Evolutionary conservation across 768 basidiomycete species (phyloP).

Genomic region (Saitozyma sp.): DNA sequence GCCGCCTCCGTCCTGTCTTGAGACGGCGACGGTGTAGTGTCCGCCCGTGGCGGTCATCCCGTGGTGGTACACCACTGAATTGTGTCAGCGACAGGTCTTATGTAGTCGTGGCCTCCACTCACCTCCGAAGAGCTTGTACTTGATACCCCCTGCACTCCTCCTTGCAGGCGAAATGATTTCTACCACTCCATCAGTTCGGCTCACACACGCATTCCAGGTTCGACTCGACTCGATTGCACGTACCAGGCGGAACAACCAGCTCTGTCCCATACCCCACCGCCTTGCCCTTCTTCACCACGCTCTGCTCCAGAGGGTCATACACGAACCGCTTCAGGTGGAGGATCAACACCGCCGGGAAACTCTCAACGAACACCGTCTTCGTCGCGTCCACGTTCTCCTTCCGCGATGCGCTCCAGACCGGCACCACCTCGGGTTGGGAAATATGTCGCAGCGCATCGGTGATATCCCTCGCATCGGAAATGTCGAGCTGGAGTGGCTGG

Average conservation of each 20-base stretch:
- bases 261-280: conserved; percentile 74
- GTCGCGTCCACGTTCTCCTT: conserved; percentile 69
- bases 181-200: conserved; percentile 35
- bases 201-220: neutral
- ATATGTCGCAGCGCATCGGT: conserved; percentile 78
- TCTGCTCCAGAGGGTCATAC: conserved; percentile 72
- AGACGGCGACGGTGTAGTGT: conserved; percentile 89
- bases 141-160: conserved; percentile 56
- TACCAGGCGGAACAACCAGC: conserved; percentile 73
- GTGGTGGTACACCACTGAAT: conserved; percentile 84
- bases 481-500: conserved; percentile 83
- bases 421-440: conserved; percentile 75
- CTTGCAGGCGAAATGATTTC: conserved; percentile 65
- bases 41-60: conserved; percentile 86
- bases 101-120: conserved; percentile 31
- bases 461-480: conserved; percentile 68
- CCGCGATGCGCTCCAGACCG: conserved; percentile 64
- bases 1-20: conserved; percentile 66
- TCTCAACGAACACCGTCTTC: conserved; percentile 73
- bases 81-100: conserved; percentile 4
- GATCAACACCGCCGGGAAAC: conserved; percentile 77
- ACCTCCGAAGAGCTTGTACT: conserved; percentile 85
- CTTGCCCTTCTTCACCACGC: conserved; percentile 84
- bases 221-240: conserved; percentile 41
- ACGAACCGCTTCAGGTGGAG: conserved; percentile 88